phyloP scores from a whole-genome alignment of 1,284 basidiomycete genomes.

The Gymnopus androsaceus region DNA sequence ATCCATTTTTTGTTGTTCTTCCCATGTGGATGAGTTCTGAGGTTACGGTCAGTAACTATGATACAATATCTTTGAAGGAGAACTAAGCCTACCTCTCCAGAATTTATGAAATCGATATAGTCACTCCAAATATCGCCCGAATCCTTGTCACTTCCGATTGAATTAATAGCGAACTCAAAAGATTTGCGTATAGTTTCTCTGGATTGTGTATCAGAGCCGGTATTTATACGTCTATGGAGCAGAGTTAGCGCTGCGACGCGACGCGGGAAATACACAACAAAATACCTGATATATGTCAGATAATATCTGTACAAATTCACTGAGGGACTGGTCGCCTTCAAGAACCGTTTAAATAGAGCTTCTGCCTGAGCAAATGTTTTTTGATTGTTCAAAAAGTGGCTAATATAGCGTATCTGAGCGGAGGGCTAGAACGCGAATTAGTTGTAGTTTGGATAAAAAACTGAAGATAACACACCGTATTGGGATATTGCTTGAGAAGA shows the following conservation, averaged over 20 bases:
- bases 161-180: slow-evolving; percentile 91
- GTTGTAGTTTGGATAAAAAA: neutral
- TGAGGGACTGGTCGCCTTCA: slow-evolving; percentile 73
- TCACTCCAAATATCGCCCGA: slow-evolving; percentile 76
- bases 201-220: slow-evolving; percentile 47
- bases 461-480: slow-evolving; percentile 57
- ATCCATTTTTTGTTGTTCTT: slow-evolving; percentile 95
- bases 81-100: slow-evolving; percentile 62
- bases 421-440: slow-evolving; percentile 49
- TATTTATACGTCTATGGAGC: slow-evolving; percentile 50
- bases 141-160: slow-evolving; percentile 86
- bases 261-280: slow-evolving; percentile 4
- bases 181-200: slow-evolving; percentile 82
- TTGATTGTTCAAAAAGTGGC: slow-evolving; percentile 68
- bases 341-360: slow-evolving; percentile 78
- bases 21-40: slow-evolving; percentile 83
- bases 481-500: slow-evolving; percentile 75
- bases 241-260: slow-evolving; percentile 11
- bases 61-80: neutral
- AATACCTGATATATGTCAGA: slow-evolving; percentile 76
- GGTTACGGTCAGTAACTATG: neutral
- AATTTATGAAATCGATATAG: slow-evolving; percentile 84
- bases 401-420: slow-evolving; percentile 81
- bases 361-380: slow-evolving; percentile 72
- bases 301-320: slow-evolving; percentile 90